Base-by-base conservation (phyloP, 768 basidiomycete species). In the Kwoniella dejecticola region DNA sequence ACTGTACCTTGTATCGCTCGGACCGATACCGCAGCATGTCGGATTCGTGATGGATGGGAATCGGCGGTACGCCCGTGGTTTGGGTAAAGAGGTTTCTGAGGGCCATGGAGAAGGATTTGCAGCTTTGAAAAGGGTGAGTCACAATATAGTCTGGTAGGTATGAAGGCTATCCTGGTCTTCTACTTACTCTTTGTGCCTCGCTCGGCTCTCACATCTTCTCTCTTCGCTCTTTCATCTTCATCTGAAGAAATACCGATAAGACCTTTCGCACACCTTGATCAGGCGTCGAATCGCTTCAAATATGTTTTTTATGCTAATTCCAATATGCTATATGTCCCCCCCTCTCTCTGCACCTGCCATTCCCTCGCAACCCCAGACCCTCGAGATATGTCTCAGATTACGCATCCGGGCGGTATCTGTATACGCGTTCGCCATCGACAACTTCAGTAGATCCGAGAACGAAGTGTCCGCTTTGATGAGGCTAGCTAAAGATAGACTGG, bases 1-100 rank as follows among this genome's bases (percentile, higher is more conserved):
- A 24, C 82, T 94, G 46, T 80, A 80, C 60, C 79, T 92, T 19
- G 84, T 99, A 45, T 82, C 88, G 0, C 82, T 88, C 1, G 94
- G 93, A 0, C 94, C 95, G 0, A 83, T 94, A 8, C 96, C 96
- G 0, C 79, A 82, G 42, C 96, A 99, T 81, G 84, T 98, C 27
- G 93, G 89, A 1, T 94, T 99, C 75, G 87, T 95, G 26, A 94
- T 99, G 92, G 96, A 99, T 74, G 96, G 96, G 3, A 97, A 98
- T 77, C 82, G 96, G 54, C 83, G 96, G 11, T 95, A 90, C 74
- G 94, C 96, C 1, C 83, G 77, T 1, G 63, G 52, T 17, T 64
- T 70, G 27, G 85, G 86, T 15, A 84, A 86, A 77, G 77, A 82
- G n/a, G 83, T 90, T 19, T 81, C 82, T 31, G 82, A 91, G 64